Evolutionary conservation across 2,329 filamentous ascomycete genomes (phyloP), one percentile per base, ranked within the genome.

Genomic region (Rutstroemia sp.): DNA sequence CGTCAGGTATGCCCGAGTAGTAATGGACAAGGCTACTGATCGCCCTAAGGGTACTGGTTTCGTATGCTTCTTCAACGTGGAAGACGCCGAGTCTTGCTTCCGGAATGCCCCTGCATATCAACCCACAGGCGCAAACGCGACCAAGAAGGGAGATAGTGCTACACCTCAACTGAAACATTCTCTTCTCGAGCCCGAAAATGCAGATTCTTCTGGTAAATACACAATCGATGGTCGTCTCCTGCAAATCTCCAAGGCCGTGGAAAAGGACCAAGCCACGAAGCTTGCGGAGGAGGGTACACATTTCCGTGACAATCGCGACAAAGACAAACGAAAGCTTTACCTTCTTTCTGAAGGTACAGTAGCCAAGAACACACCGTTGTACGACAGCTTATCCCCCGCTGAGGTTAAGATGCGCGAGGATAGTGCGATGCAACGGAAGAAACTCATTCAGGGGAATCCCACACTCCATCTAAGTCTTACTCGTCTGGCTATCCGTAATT

Each of bases 31-130:
- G 48, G 82, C 84, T 23, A 96, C 90, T 0, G 91, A 92, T 64
- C 86, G 89, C 51, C 89, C 94, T 2, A 89, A 88, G 48, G 94
- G 94, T 25, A 97, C 92, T 34, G 94, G 87, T 4, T 99, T 99
- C 67, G 92, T 97, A 30, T 95, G 90, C 73, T 99, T 99, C 73
- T 86, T 86, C 73, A 85, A 87, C 50, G 74, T 78, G 39, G 82
- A 87, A 19, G 89, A 96, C 67, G 89, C 86, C 62, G 83, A 86
- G 68, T 71, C 77, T 19, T 97, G 94, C 69, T 76, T 96, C 60
- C 86, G 84, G 61, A 79, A 77, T 14, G 88, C 91, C 1, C 94
- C 94, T 0, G 82, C 80, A 25, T 71, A 75, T 30, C 73, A 77
- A 58, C 73, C 77, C 19, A 69, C 64, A 19, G 68, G 68, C 23